Evolutionary conservation across 257 asterid genomes (phyloP).

Genomic region (Nicotiana attenuata): DNA sequence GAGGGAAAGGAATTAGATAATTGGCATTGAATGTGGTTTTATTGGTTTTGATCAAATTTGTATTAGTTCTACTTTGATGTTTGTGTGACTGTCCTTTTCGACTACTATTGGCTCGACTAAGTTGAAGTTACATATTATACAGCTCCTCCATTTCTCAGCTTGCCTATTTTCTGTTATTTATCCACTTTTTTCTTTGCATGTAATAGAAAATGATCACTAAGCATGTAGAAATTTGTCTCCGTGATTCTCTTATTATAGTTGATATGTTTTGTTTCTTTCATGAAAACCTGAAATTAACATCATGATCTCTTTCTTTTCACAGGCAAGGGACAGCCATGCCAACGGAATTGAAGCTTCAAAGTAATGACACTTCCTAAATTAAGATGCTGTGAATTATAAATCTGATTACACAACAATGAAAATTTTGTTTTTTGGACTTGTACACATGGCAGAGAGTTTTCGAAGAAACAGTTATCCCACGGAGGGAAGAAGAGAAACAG

Average conservation of each 20-base stretch:
- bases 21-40: neutral
- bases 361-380: conserved; percentile 13
- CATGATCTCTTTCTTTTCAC: neutral
- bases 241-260: neutral
- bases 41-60: neutral
- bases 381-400: neutral
- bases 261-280: neutral
- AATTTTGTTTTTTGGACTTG: neutral
- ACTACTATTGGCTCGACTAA: neutral
- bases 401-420: neutral
- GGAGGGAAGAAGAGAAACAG: conserved; percentile 17
- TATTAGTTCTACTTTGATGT: neutral
- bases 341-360: neutral
- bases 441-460: conserved; percentile 5
- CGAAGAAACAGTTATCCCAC: neutral
- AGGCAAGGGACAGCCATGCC: conserved; percentile 4
- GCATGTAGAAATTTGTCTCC: neutral
- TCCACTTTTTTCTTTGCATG: neutral
- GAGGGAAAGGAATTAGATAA: neutral
- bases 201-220: neutral
- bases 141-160: neutral
- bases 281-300: neutral
- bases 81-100: neutral
- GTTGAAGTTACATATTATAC: neutral
- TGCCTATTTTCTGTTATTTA: neutral